These are phyloP conservation scores for Zhuliangozyma blackwelliae DNA, from an alignment of 1,139 yeast species.

Conservation along the genomic window DNA sequence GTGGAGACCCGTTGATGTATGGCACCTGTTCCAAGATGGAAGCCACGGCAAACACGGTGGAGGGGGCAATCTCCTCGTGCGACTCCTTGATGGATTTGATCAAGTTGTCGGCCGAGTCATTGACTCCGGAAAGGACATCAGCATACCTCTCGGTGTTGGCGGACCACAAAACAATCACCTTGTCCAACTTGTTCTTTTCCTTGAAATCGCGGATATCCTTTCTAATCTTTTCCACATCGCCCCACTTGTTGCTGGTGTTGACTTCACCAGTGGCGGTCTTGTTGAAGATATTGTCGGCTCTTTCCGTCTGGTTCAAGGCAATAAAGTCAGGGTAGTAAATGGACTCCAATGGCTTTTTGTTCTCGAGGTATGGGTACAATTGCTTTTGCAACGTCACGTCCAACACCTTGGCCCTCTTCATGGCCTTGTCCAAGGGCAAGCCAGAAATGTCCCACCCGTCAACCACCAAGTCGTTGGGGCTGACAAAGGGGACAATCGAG, in stretches of 20 bases:
- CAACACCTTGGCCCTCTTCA: constrained; percentile 82
- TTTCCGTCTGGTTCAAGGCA: constrained; percentile 88
- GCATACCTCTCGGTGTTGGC: constrained; percentile 96
- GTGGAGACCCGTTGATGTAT: constrained; percentile 95
- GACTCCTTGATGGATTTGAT: constrained; percentile 68
- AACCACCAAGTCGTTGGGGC: constrained; percentile 85
- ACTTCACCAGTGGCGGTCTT: constrained; percentile 42
- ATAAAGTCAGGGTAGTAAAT: constrained; percentile 94
- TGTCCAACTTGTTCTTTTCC: constrained; percentile 66
- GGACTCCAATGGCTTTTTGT: constrained; percentile 72
- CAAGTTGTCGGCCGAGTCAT: constrained; percentile 83
- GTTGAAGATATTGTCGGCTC: constrained; percentile 85
- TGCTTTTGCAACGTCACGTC: constrained; percentile 81
- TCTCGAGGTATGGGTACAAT: constrained; percentile 61
- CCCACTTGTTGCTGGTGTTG: constrained; percentile 70
- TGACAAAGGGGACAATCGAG: constrained; percentile 79
- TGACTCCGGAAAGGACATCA: constrained; percentile 71
- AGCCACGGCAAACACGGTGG: constrained; percentile 90
- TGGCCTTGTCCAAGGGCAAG: constrained; percentile 67
- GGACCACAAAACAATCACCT: constrained; percentile 90
- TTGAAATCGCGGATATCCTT: constrained; percentile 80
- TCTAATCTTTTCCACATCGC: constrained; percentile 83
- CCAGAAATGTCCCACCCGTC: constrained; percentile 94
- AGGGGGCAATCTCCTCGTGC: constrained; percentile 84
- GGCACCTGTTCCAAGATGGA: constrained; percentile 83